phyloP scores from a whole-genome alignment of 1,139 yeast genomes.

The Sugiyamaella japonica region DNA sequence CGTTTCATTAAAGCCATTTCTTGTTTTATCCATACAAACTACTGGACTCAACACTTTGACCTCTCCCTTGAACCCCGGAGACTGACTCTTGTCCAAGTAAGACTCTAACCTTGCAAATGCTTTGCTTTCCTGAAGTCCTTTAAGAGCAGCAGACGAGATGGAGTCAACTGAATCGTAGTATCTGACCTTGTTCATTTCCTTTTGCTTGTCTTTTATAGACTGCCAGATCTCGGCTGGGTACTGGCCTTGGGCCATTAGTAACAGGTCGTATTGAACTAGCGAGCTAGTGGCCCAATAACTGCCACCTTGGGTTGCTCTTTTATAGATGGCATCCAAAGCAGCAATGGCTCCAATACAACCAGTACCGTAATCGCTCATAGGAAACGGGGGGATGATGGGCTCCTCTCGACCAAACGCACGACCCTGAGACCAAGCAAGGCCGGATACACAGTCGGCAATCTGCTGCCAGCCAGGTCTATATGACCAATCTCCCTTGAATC shows the following conservation, averaged over 20 bases:
- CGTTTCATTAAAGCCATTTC: slow-evolving; percentile 36
- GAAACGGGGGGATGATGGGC: slow-evolving; percentile 44
- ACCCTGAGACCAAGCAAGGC: slow-evolving; percentile 43
- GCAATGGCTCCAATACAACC: slow-evolving; percentile 43
- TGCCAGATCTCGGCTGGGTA: slow-evolving; percentile 37
- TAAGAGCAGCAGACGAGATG: slow-evolving; percentile 38
- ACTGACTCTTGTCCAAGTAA: slow-evolving; percentile 34
- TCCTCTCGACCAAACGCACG: slow-evolving; percentile 38
- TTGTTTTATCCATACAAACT: slow-evolving; percentile 33
- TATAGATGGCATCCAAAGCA: slow-evolving; percentile 37
- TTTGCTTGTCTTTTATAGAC: slow-evolving; percentile 29
- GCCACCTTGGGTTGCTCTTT: slow-evolving; percentile 39
- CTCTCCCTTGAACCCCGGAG: slow-evolving; percentile 36
- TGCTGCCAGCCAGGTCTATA: slow-evolving; percentile 45
- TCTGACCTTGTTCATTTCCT: slow-evolving; percentile 30
- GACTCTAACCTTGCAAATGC: slow-evolving; percentile 31
- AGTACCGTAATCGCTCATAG: slow-evolving; percentile 44
- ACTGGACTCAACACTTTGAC: slow-evolving; percentile 40
- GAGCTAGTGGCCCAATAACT: slow-evolving; percentile 42
- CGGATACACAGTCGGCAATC: slow-evolving; percentile 42
- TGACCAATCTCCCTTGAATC: slow-evolving; percentile 40
- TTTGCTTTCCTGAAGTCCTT: slow-evolving; percentile 32
- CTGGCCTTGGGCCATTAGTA: slow-evolving; percentile 38
- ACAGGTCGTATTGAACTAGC: slow-evolving; percentile 40
- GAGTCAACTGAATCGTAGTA: slow-evolving; percentile 41